Evolutionary conservation across 768 basidiomycete genomes (phyloP), one percentile per base, ranked within the genome.

Genomic region (Calocera viscosa): DNA sequence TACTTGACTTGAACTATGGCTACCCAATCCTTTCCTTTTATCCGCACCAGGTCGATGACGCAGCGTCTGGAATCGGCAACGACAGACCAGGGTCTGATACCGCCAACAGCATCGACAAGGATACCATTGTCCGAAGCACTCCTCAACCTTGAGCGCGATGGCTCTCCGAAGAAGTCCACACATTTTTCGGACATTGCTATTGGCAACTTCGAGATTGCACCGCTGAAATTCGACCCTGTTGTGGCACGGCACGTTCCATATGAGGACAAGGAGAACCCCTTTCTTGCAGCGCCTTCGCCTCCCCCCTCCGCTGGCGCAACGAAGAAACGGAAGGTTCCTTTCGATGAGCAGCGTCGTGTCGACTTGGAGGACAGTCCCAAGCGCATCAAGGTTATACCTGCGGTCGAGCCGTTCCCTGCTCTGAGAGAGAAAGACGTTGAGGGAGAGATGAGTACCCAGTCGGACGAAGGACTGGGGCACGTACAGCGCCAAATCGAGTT

Each of bases 201-300:
- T 19, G 30, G 30, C 10, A 60, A 10, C 22, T 60, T 60, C 53
- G 14, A 60, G 14, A 30, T 60, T 22, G 53, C 53, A 28, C 53
- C 53, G 2, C 30, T 60, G 5, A 14, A 60, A 22, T 60, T 60
- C 26, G 53, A 60, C 11, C 7, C 5, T 28, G 14, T 60, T 26
- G 7, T 47, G 19, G 53, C 53, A 19, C 11, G 30, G 14, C 53
- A 11, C 8, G 5, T 26, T 10, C 53, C 53, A 19, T 3, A 60
- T 2, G 53, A 32, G 19, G 53, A 60, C 53, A 60, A 60, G 53
- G 53, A 60, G 53, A 60, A 60, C 53, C 53, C 53, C 5, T 60
- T 60, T 19, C 11, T 60, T 26, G 53, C 30, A 5, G 10, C 26
- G 10, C 10, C 53, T 10, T 7, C 26, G 22, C 14, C 7, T 60